These are phyloP conservation scores for Populus hybrid DNA, from an alignment of 441 rosid genomes.

Conservation along the genomic window DNA sequence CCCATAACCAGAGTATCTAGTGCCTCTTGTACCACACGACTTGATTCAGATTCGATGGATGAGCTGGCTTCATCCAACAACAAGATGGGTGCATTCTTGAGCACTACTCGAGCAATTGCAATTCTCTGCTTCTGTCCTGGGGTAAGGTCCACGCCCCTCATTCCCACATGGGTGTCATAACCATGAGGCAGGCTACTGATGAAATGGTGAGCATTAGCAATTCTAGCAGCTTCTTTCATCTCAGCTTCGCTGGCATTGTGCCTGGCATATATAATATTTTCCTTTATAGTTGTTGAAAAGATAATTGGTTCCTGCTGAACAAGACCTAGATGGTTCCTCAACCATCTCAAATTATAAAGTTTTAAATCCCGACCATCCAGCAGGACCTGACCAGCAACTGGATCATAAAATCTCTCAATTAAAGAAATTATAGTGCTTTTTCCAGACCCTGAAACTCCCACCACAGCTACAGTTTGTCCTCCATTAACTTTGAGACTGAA, in stretches of 20 bases:
- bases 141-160: slow-evolving; percentile 95
- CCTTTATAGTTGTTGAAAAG: slow-evolving; percentile 90
- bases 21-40: slow-evolving; percentile 97
- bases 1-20: slow-evolving; percentile 95
- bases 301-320: slow-evolving; percentile 97
- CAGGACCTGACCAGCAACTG: slow-evolving; percentile 93
- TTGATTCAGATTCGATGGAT: slow-evolving; percentile 89
- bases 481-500: slow-evolving; percentile 93
- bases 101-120: slow-evolving; percentile 87
- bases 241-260: slow-evolving; percentile 98
- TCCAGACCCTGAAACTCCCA: slow-evolving; percentile 99
- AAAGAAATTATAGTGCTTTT: slow-evolving; percentile 96
- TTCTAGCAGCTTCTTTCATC: slow-evolving; percentile 97
- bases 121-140: slow-evolving; percentile 98
- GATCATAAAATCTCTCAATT: slow-evolving; percentile 95
- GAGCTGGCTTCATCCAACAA: slow-evolving; percentile 95
- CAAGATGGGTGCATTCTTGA: slow-evolving; percentile 93
- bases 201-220: slow-evolving; percentile 98
- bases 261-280: slow-evolving; percentile 93
- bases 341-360: slow-evolving; percentile 83
- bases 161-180: slow-evolving; percentile 90
- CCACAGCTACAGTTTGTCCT: slow-evolving; percentile 93
- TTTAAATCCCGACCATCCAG: slow-evolving; percentile 91
- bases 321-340: slow-evolving; percentile 88
- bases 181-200: slow-evolving; percentile 98